These are phyloP conservation scores for Saccharomycopsis guyanensis DNA, from an alignment of 805 yeast genomes.

Conservation along the genomic window DNA sequence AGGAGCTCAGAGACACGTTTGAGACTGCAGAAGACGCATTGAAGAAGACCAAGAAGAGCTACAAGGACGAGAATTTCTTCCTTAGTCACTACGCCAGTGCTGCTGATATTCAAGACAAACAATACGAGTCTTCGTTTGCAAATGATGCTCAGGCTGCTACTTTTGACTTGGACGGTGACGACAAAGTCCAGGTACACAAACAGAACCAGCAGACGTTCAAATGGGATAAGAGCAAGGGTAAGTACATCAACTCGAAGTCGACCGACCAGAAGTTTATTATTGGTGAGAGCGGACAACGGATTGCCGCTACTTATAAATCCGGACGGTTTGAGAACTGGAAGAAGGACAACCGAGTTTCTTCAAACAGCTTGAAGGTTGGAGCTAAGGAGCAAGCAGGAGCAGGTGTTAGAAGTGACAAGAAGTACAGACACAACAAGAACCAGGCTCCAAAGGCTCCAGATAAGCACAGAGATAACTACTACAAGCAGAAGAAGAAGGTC, in stretches of 20 bases:
- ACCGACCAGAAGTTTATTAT: slow-evolving; percentile 80
- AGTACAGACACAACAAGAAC: slow-evolving; percentile 64
- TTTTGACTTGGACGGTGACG: slow-evolving; percentile 73
- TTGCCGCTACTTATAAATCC: slow-evolving; percentile 85
- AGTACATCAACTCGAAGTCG: slow-evolving; percentile 74
- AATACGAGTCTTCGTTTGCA: slow-evolving; percentile 54
- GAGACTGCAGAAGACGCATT: slow-evolving; percentile 44
- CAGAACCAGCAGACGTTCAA: slow-evolving; percentile 60
- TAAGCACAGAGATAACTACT: slow-evolving; percentile 78
- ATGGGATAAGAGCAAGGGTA: slow-evolving; percentile 93
- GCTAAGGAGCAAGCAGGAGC: slow-evolving; percentile 31
- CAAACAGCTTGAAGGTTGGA: slow-evolving; percentile 43
- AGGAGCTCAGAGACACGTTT: slow-evolving; percentile 40
- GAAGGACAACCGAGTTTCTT: slow-evolving; percentile 51
- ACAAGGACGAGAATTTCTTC: slow-evolving; percentile 71
- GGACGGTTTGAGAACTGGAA: slow-evolving; percentile 95
- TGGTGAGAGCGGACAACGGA: slow-evolving; percentile 88
- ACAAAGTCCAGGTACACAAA: slow-evolving; percentile 56
- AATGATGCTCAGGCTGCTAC: slow-evolving; percentile 81
- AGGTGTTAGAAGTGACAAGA: slow-evolving; percentile 28
- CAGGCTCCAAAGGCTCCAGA: slow-evolving; percentile 91
- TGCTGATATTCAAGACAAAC: slow-evolving; percentile 76
- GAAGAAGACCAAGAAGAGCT: slow-evolving; percentile 36
- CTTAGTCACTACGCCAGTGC: slow-evolving; percentile 87
- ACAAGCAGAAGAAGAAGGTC: slow-evolving; percentile 74